phyloP scores from a whole-genome alignment of 2,329 filamentous ascomycete species.

The Cercospora brassicicola region DNA sequence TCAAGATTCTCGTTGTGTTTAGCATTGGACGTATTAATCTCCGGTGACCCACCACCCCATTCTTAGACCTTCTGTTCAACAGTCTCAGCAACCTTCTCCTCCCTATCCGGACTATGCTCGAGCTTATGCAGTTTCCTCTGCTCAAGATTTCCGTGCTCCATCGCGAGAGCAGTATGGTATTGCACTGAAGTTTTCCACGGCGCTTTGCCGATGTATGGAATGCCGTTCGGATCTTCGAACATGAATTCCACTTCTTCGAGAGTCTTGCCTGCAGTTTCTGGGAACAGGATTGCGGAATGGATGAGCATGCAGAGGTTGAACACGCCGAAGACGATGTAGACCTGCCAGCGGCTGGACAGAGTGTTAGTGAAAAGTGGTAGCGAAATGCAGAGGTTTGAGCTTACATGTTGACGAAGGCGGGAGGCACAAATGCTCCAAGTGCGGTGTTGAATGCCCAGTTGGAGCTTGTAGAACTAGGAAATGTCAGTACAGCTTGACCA shows the following conservation, averaged over 20 bases:
- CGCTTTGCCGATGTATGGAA: conserved; percentile 50
- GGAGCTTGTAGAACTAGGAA: conserved; percentile 48
- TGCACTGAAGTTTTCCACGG: conserved; percentile 54
- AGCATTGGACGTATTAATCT: too few species aligned
- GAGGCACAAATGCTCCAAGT: conserved; percentile 59
- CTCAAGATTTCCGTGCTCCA: conserved; percentile 18
- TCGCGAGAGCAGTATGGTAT: not conserved
- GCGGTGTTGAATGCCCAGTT: conserved; percentile 61
- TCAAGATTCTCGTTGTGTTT: too few species aligned
- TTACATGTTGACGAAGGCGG: conserved; percentile 59
- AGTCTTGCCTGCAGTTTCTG: conserved; percentile 72
- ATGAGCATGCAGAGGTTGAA: conserved; percentile 65
- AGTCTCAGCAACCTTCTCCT: not conserved
- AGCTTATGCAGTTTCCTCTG: conserved; percentile 10
- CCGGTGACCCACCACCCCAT: too few species aligned
- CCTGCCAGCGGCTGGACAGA: conserved; percentile 44
- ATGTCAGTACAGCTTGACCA: not conserved
- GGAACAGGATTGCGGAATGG: conserved; percentile 63
- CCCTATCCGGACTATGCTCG: not conserved
- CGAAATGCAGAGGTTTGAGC: not conserved
- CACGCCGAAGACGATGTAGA: conserved; percentile 69
- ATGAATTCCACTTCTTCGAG: conserved; percentile 77
- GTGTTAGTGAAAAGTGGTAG: not conserved
- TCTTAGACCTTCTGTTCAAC: not conserved
- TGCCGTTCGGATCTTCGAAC: conserved; percentile 51